Percentiles rank a stretch among this genome's conserved stretches.
These are phyloP conservation scores for Aspergillus nomiae DNA, from an alignment of 2,329 filamentous ascomycete species.

Conservation along the genomic window DNA sequence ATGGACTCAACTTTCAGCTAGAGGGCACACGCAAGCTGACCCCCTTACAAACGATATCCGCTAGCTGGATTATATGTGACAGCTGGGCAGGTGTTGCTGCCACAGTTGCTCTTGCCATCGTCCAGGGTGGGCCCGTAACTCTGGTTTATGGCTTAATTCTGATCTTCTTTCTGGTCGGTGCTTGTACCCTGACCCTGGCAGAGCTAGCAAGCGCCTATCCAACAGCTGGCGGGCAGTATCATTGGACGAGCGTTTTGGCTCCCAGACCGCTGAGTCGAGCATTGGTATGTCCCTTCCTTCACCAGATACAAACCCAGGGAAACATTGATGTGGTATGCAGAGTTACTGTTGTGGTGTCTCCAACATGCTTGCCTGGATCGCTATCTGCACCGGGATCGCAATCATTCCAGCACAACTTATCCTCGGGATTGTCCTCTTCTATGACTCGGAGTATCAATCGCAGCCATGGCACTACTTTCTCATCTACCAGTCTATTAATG, in stretches of 20 bases:
- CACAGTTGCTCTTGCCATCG: constrained; percentile 23
- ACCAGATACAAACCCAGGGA: constrained; percentile 6
- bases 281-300: constrained; percentile 21
- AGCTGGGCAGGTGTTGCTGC: constrained; percentile 28
- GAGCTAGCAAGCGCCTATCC: constrained; percentile 41
- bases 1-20: neutral
- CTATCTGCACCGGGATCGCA: constrained; percentile 22
- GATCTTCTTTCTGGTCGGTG: neutral
- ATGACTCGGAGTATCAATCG: constrained; percentile 18
- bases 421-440: constrained; percentile 15
- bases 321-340: constrained; percentile 34
- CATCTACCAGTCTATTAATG: constrained; percentile 26
- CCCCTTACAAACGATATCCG: neutral
- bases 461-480: constrained; percentile 26
- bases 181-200: constrained; percentile 33
- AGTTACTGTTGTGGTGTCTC: constrained; percentile 27
- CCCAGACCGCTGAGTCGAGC: constrained; percentile 13
- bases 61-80: constrained; percentile 25
- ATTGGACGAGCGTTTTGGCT: constrained; percentile 36
- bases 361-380: constrained; percentile 29
- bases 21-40: neutral
- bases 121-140: constrained; percentile 25
- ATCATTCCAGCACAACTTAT: constrained; percentile 27
- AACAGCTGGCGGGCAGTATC: constrained; percentile 44
- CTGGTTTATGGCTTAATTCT: constrained; percentile 17